Base-by-base conservation (phyloP, 495 filamentous ascomycete genomes). In the Amphirosellinia nigrospora region DNA sequence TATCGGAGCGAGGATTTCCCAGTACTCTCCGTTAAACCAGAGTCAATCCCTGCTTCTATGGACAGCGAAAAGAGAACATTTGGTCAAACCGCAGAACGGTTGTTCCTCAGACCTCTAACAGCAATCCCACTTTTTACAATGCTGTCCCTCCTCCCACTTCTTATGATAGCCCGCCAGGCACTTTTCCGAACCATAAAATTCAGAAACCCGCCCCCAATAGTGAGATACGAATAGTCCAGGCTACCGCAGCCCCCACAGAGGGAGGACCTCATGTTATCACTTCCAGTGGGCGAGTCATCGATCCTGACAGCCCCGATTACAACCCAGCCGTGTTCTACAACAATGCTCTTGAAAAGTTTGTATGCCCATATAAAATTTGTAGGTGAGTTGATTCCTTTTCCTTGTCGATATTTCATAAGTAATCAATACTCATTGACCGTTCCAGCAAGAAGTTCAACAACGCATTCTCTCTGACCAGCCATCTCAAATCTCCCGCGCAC, bases 311-410 rank as follows among this genome's bases (percentile, higher is more conserved):
- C 28, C 77, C 75, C 4, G 38, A 50, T 2, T 83, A 81, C 67
- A 76, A 82, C 55, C 64, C 64, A 8, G 48, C 58, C 3, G 30
- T 72, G 1, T 82, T 77, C 59, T 78, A 48, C 30, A 71, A 78
- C 38, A 21, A 58, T 3, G 68, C 78, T 26, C 61, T 75, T 3
- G 39, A 72, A 3, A 79, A 74, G 56, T 85, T 74, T 70, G 80
- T 77, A 46, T 85, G 83, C 58, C 82, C 82, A 2, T 68, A 82
- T 46, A 71, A 69, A 30, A 77, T 48, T n/a, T 85, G 82, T 76
- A 61, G 56, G 83, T 83, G 74, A 62, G 56, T 62, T 11, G 8
- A 28, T 48, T 13, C 78, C 75, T 79, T 13, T 26, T 11, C 15
- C 53, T 21, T n/a, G n/a, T n/a, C 45, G 19, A 48, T 19, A 36